Percentiles rank a stretch among this genome's conserved stretches.
Conservation (phyloP, 2,329 filamentous ascomycete genomes). For the Colletotrichum viniferum region DNA sequence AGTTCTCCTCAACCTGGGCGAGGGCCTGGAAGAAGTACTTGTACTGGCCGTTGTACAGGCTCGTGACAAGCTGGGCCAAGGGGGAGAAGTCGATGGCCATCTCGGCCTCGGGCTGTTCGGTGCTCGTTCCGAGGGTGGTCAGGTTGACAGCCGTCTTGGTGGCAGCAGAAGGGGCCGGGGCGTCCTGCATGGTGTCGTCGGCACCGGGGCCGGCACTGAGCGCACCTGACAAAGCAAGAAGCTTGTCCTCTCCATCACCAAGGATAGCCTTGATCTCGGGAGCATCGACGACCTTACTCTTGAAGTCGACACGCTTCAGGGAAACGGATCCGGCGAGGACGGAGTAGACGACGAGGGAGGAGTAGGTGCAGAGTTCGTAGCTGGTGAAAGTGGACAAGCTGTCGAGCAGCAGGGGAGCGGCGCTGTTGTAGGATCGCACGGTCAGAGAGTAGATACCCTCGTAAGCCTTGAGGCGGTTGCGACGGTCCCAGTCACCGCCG, state of each 20-base stretch:
- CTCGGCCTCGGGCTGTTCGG: constrained; percentile 78
- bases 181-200: constrained; percentile 74
- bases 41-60: constrained; percentile 93
- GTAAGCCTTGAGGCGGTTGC: constrained; percentile 98
- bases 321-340: constrained; percentile 94
- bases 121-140: constrained; percentile 75
- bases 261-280: constrained; percentile 98
- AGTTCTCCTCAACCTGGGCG: constrained; percentile 88
- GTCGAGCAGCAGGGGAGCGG: constrained; percentile 92
- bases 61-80: constrained; percentile 85
- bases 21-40: constrained; percentile 91
- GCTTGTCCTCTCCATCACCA: constrained; percentile 85
- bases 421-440: constrained; percentile 85
- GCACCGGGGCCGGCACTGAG: constrained; percentile 81
- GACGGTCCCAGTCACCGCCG: constrained; percentile 97
- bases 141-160: constrained; percentile 77
- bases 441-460: constrained; percentile 93
- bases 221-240: constrained; percentile 80
- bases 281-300: constrained; percentile 97
- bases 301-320: constrained; percentile 97
- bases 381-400: constrained; percentile 98
- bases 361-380: constrained; percentile 98
- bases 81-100: constrained; percentile 86
- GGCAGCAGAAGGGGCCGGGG: constrained; percentile 54
- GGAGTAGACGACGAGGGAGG: constrained; percentile 90